Percentiles rank a stretch among this genome's conserved stretches.
These are phyloP conservation scores for Breynia disticha DNA, from an alignment of 441 rosid genomes.

Conservation along the genomic window DNA sequence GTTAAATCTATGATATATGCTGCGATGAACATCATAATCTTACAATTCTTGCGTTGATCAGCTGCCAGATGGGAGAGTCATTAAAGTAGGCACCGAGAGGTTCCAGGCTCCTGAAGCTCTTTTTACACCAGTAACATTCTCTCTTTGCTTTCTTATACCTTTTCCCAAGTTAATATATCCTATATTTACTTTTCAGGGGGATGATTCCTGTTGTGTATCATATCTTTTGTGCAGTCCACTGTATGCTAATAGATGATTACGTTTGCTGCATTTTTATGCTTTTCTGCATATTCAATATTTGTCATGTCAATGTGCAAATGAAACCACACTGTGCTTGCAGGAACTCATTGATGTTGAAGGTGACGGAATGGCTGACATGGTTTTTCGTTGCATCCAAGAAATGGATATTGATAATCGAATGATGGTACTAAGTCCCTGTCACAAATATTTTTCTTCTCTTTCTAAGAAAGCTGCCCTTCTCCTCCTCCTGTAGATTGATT, in stretches of 20 bases:
- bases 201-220: no score
- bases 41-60: conserved; percentile 18
- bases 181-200: no score
- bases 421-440: conserved; percentile 41
- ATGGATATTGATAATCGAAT: conserved; percentile 98
- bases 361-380: conserved; percentile 99
- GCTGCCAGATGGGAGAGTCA: conserved; percentile 96
- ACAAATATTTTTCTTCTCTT: no score
- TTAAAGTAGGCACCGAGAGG: conserved; percentile 96
- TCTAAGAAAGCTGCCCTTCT: no score
- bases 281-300: no score
- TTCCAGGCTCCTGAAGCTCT: conserved; percentile 99
- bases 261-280: neutral
- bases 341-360: conserved; percentile 98
- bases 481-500: no score
- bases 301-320: neutral
- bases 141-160: conserved; percentile 3
- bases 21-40: no score
- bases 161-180: no score
- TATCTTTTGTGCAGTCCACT: no score
- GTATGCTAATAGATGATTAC: neutral
- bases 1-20: no score
- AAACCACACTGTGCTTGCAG: conserved; percentile 24
- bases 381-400: conserved; percentile 96
- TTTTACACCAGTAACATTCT: conserved; percentile 70